Evolutionary conservation across 441 rosid species (phyloP).

Genomic region (Adansonia grandidieri): DNA sequence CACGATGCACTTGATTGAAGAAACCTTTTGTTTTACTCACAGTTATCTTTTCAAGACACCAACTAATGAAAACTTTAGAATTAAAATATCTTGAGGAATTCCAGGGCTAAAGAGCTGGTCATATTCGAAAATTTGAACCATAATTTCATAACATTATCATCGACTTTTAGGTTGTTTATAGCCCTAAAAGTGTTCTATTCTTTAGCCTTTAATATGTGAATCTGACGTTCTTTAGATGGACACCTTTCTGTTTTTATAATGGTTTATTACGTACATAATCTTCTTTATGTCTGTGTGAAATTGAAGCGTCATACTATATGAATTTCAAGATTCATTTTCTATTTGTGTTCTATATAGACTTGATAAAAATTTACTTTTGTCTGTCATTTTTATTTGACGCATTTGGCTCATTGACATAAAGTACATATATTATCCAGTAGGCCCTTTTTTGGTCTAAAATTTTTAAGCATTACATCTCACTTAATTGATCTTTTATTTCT

Average conservation of each 20-base stretch:
- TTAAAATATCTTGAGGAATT: background rate
- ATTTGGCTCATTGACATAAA: background rate
- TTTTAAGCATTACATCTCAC: slow-evolving; percentile 7
- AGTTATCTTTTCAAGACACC: background rate
- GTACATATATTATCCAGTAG: background rate
- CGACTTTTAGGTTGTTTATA: background rate
- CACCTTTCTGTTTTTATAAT: slow-evolving; percentile 1
- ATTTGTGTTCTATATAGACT: background rate
- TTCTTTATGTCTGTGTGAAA: slow-evolving; percentile 4
- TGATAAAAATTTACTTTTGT: background rate
- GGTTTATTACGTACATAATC: background rate
- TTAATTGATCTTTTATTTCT: slow-evolving; percentile 30
- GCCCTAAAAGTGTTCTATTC: background rate
- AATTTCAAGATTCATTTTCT: background rate
- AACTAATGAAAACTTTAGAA: background rate
- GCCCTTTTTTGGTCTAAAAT: slow-evolving; percentile 2
- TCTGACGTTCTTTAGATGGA: background rate
- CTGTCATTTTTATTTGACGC: background rate
- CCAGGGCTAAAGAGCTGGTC: background rate
- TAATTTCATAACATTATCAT: background rate
- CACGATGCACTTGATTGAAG: background rate
- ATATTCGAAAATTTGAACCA: background rate
- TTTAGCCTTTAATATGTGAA: background rate
- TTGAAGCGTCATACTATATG: background rate
- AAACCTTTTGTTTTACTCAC: background rate